phyloP scores from a whole-genome alignment of 345 rosid species.

The Crucihimalaya himalaica region DNA sequence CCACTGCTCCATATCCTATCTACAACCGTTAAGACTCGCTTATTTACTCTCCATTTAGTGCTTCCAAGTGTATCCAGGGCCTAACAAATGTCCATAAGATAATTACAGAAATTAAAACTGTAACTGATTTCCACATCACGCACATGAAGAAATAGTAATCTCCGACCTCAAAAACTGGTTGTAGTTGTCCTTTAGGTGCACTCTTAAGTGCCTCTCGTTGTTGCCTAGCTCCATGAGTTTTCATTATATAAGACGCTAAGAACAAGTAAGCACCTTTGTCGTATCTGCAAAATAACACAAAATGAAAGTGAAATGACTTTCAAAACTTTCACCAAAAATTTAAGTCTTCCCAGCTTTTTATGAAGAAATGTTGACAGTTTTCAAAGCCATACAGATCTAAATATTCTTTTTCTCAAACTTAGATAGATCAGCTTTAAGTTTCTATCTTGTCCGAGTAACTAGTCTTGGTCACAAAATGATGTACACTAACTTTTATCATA shows the following conservation, averaged over 20 bases:
- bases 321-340: not conserved
- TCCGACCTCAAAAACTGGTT: conserved; percentile 80
- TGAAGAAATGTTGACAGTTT: conserved; percentile 8
- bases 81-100: conserved; percentile 43
- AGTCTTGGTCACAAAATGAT: conserved; percentile 12
- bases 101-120: conserved; percentile 13
- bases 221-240: conserved; percentile 82
- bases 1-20: conserved; percentile 85
- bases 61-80: conserved; percentile 81
- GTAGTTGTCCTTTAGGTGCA: conserved; percentile 64
- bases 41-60: conserved; percentile 81
- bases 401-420: not conserved
- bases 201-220: conserved; percentile 78
- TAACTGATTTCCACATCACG: conserved; percentile 14
- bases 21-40: conserved; percentile 62
- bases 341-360: conserved; percentile 21
- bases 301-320: conserved; percentile 5
- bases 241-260: conserved; percentile 85
- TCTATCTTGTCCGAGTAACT: conserved; percentile 12
- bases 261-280: conserved; percentile 91
- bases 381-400: conserved; percentile 8
- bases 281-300: conserved; percentile 52
- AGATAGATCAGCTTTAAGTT: conserved; percentile 9
- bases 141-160: conserved; percentile 18
- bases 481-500: not conserved